A percentile compares a stretch with the other conserved stretches of the same genome.
Conservation (phyloP, 495 filamentous ascomycete species). For the Margaritispora aquatica region DNA sequence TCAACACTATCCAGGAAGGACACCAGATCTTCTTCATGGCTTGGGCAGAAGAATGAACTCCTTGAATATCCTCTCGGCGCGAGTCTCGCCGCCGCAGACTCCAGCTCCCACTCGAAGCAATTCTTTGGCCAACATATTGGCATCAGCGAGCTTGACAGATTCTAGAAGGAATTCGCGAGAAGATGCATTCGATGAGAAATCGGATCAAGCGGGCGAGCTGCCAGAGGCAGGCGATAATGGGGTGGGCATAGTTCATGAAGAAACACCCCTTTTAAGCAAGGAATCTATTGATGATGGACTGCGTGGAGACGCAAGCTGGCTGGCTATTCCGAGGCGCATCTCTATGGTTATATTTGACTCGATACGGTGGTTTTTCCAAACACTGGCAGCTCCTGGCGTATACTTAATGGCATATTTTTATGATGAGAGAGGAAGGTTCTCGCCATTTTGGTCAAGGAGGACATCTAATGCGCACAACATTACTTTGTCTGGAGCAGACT, state of each 20-base stretch:
- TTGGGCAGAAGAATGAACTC: conserved; percentile 82
- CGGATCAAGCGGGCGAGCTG: conserved; percentile 30
- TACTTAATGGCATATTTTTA: conserved; percentile 78
- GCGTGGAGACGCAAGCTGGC: conserved; percentile 38
- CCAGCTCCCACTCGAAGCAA: conserved; percentile 56
- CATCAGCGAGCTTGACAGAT: conserved; percentile 29
- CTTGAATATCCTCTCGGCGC: conserved; percentile 86
- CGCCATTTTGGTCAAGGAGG: conserved; percentile 43
- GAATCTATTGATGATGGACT: conserved; percentile 29
- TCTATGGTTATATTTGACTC: conserved; percentile 52
- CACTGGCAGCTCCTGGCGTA: conserved; percentile 67
- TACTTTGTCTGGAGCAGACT: conserved; percentile 27
- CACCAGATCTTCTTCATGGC: conserved; percentile 19
- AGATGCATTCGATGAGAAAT: conserved; percentile 41
- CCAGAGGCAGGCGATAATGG: conserved; percentile 31
- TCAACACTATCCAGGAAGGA: not conserved
- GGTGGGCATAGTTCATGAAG: conserved; percentile 48
- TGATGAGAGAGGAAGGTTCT: conserved; percentile 74
- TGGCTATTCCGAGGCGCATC: conserved; percentile 51
- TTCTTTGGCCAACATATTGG: conserved; percentile 52
- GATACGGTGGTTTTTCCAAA: conserved; percentile 69
- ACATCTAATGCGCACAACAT: conserved; percentile 30
- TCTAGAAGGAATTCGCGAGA: conserved; percentile 31
- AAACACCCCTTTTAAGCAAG: conserved; percentile 54
- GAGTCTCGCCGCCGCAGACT: conserved; percentile 58